Evolutionary conservation across 371 early-diverging fungal species (phyloP).

Genomic region (Choanephora cucurbitarum): DNA sequence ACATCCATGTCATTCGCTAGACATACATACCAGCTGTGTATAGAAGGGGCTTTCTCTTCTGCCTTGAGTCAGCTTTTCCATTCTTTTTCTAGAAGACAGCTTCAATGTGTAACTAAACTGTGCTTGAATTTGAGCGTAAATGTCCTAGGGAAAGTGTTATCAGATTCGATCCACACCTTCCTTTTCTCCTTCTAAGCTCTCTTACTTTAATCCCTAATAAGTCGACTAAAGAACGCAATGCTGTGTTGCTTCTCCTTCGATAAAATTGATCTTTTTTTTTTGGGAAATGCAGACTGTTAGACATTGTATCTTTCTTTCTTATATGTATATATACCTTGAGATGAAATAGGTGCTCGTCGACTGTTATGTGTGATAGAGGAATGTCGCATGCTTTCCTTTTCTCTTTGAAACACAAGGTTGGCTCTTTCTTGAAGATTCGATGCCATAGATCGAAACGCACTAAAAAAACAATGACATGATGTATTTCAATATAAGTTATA

Average conservation of each 20-base stretch:
- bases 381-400: slow-evolving; percentile 37
- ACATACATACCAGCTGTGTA: slow-evolving; percentile 30
- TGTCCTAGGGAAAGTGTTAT: slow-evolving; percentile 29
- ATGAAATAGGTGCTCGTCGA: slow-evolving; percentile 48
- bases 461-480: slow-evolving; percentile 11
- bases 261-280: slow-evolving; percentile 48
- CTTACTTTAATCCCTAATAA: slow-evolving; percentile 51
- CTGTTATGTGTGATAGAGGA: slow-evolving; percentile 41
- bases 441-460: slow-evolving; percentile 60
- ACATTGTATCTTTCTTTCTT: slow-evolving; percentile 7
- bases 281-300: no score
- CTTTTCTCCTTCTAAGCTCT: no score
- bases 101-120: slow-evolving; percentile 59
- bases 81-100: slow-evolving; percentile 45
- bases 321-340: slow-evolving; percentile 43
- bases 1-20: no score
- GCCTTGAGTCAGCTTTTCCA: slow-evolving; percentile 46
- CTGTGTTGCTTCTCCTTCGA: slow-evolving; percentile 51
- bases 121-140: slow-evolving; percentile 54
- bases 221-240: slow-evolving; percentile 54
- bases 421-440: slow-evolving; percentile 61
- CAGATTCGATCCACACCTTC: no score
- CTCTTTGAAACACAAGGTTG: slow-evolving; percentile 51
- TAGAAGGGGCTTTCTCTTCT: slow-evolving; percentile 41
- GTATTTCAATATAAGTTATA: not conserved